These are phyloP conservation scores for Drechslerella dactyloides DNA, from an alignment of 2,329 filamentous ascomycete genomes.

Conservation along the genomic window DNA sequence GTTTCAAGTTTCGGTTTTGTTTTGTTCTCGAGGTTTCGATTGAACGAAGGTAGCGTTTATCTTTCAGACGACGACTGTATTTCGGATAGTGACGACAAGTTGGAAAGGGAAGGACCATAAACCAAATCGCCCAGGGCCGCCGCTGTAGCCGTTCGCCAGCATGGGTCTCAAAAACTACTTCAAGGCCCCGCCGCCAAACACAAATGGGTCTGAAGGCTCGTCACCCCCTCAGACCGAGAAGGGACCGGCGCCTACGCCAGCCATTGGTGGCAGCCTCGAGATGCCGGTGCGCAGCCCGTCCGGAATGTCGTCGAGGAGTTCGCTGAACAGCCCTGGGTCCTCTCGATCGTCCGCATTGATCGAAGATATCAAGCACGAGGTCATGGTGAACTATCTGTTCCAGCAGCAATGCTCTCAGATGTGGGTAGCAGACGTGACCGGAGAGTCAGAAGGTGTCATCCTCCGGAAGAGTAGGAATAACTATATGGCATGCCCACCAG, in stretches of 20 bases:
- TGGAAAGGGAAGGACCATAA: conserved; percentile 16
- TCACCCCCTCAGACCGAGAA: conserved; percentile 44
- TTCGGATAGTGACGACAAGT: conserved; percentile 21
- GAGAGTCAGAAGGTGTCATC: conserved; percentile 74
- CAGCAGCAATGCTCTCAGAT: conserved; percentile 77
- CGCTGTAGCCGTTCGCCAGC: conserved; percentile 8
- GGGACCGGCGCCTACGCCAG: conserved; percentile 48
- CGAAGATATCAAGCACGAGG: conserved; percentile 78
- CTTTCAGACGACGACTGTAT: conserved; percentile 35
- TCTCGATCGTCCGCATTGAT: conserved; percentile 63
- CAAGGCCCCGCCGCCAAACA: conserved; percentile 62
- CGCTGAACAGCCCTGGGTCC: conserved; percentile 48
- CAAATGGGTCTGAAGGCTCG: conserved; percentile 58
- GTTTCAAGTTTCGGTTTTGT: conserved; percentile 17
- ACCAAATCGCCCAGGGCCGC: conserved; percentile 50
- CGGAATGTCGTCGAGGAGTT: conserved; percentile 48
- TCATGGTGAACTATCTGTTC: conserved; percentile 83
- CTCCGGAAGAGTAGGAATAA: conserved; percentile 71
- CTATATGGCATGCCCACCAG: conserved; percentile 75
- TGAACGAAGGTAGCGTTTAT: conserved; percentile 46
- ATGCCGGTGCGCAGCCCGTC: conserved; percentile 46
- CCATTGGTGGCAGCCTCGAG: conserved; percentile 50
- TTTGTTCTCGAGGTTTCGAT: conserved; percentile 22
- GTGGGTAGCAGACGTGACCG: conserved; percentile 72
- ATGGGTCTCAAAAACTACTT: conserved; percentile 72